phyloP scores from a whole-genome alignment of 2,329 filamentous ascomycete species.

The Helicocarpus griseus region DNA sequence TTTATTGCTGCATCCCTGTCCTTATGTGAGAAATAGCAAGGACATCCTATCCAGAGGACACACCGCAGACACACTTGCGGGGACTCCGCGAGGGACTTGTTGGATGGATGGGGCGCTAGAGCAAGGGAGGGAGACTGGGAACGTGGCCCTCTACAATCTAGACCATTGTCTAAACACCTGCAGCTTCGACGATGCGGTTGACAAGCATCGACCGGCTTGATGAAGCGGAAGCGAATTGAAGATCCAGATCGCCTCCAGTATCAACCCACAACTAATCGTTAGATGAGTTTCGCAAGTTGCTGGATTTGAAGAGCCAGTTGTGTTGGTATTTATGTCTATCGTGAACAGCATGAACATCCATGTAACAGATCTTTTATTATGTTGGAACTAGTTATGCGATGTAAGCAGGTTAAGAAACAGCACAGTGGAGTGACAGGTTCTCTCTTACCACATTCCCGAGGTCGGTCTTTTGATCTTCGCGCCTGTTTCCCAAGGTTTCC shows the following conservation, averaged over 20 bases:
- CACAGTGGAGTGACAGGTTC: background rate
- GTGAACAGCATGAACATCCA: background rate
- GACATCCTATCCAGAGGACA: no score
- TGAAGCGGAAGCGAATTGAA: background rate
- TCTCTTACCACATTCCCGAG: background rate
- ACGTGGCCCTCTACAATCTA: background rate
- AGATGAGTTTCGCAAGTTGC: no score
- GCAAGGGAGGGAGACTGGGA: background rate
- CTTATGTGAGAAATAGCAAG: background rate
- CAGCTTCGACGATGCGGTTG: background rate
- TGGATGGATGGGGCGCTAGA: background rate
- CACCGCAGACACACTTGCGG: background rate
- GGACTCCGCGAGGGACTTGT: background rate
- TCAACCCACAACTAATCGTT: no score
- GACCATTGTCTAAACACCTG: background rate
- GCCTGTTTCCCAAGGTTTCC: background rate
- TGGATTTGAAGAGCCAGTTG: no score
- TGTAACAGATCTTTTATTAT: background rate
- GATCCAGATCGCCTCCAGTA: background rate
- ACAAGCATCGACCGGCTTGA: background rate
- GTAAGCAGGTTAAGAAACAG: conserved; percentile 1
- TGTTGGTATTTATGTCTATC: no score
- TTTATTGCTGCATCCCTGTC: background rate
- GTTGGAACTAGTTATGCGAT: background rate
- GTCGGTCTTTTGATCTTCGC: background rate